Evolutionary conservation across 2,329 filamentous ascomycete genomes (phyloP).

Genomic region (Tympanopsis confertula): DNA sequence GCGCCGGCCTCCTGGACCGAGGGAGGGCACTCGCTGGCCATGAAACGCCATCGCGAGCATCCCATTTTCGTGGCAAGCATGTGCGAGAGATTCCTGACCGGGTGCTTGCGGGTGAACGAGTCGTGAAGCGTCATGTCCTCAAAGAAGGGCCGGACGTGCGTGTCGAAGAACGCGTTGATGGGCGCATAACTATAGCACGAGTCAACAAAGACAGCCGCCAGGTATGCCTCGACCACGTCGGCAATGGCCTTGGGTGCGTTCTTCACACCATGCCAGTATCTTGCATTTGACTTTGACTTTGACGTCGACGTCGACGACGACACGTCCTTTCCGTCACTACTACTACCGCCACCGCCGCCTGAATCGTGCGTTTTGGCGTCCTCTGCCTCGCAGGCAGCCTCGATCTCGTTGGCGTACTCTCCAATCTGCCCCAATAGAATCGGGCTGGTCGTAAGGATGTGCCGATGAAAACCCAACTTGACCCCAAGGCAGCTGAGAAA

Average conservation of each 20-base stretch:
- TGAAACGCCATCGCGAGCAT: slow-evolving; percentile 46
- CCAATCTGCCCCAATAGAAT: slow-evolving; percentile 30
- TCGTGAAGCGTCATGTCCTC: slow-evolving; percentile 80
- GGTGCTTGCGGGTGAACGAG: slow-evolving; percentile 74
- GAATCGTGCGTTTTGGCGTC: neutral
- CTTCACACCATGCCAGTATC: slow-evolving; percentile 54
- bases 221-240: slow-evolving; percentile 78
- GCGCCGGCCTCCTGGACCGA: slow-evolving; percentile 11
- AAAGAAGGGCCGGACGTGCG: slow-evolving; percentile 67
- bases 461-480: slow-evolving; percentile 63
- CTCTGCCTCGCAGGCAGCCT: slow-evolving; percentile 30
- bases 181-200: slow-evolving; percentile 64
- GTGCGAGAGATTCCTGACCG: slow-evolving; percentile 61
- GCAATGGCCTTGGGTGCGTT: slow-evolving; percentile 65
- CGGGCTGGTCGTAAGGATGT: slow-evolving; percentile 47
- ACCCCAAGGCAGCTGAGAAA: slow-evolving; percentile 79
- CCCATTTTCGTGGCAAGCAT: slow-evolving; percentile 52
- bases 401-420: slow-evolving; percentile 46
- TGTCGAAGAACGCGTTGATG: slow-evolving; percentile 68
- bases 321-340: slow-evolving; percentile 20
- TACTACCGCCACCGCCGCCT: slow-evolving; percentile 12
- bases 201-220: slow-evolving; percentile 87
- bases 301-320: slow-evolving; percentile 19
- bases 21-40: slow-evolving; percentile 28
- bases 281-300: slow-evolving; percentile 36